Conservation (phyloP, 768 basidiomycete species). For the Podaxis rugospora region DNA sequence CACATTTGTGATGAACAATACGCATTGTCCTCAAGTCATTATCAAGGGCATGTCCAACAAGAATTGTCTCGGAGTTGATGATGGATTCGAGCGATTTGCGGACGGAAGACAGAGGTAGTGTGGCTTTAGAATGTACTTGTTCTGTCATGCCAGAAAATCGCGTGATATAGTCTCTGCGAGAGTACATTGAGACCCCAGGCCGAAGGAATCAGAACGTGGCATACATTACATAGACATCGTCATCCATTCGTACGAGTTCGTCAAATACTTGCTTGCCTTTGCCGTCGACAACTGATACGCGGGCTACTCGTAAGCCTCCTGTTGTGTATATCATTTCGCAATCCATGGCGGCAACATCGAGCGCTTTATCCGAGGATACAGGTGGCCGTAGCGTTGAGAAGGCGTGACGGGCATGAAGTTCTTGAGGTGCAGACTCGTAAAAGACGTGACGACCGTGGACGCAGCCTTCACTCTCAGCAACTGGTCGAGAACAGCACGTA, state of each 20-base stretch:
- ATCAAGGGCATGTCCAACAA: slow-evolving; percentile 89
- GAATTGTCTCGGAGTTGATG: slow-evolving; percentile 76
- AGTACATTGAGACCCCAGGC: slow-evolving; percentile 1
- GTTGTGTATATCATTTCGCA: slow-evolving; percentile 98
- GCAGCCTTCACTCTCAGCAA: slow-evolving; percentile 63
- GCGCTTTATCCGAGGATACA: slow-evolving; percentile 24
- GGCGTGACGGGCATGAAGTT: slow-evolving; percentile 69
- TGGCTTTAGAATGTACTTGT: slow-evolving; percentile 55
- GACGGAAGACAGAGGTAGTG: slow-evolving; percentile 61
- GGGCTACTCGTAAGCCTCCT: slow-evolving; percentile 85
- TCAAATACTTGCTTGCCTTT: slow-evolving; percentile 75
- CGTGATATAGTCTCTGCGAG: slow-evolving; percentile 80
- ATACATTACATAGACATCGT: slow-evolving; percentile 74
- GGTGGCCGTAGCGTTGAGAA: slow-evolving; percentile 50
- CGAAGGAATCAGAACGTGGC: slow-evolving; percentile 19
- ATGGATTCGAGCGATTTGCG: slow-evolving; percentile 64
- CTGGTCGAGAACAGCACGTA: slow-evolving; percentile 72
- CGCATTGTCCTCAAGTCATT: slow-evolving; percentile 92
- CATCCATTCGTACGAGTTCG: slow-evolving; percentile 75
- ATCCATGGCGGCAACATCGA: slow-evolving; percentile 86
- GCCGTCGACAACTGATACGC: slow-evolving; percentile 86
- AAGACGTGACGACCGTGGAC: slow-evolving; percentile 86
- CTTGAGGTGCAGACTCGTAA: slow-evolving; percentile 62
- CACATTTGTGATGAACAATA: slow-evolving; percentile 76
- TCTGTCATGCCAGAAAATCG: slow-evolving; percentile 81